These are phyloP conservation scores for Litchi chinensis DNA, from an alignment of 345 rosid species.

Conservation along the genomic window DNA sequence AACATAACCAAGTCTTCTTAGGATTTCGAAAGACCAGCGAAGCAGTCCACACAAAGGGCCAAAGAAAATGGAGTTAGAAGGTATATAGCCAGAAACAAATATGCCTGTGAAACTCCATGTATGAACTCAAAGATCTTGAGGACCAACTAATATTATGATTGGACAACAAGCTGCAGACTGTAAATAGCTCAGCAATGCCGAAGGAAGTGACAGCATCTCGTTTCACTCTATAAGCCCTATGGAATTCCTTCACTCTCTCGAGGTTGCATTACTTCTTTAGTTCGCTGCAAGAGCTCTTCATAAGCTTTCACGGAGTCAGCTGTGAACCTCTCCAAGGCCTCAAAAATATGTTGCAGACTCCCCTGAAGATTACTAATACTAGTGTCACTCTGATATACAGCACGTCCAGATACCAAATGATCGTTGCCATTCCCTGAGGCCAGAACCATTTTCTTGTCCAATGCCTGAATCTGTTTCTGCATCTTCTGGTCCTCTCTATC, in stretches of 20 bases:
- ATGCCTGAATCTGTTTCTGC: constrained; percentile 86
- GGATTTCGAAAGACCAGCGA: constrained; percentile 1
- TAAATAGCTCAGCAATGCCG: constrained; percentile 6
- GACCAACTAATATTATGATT: constrained; percentile 4
- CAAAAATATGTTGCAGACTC: constrained; percentile 67
- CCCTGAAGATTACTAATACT: constrained; percentile 67
- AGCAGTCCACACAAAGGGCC: background rate
- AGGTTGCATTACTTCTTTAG: constrained; percentile 62
- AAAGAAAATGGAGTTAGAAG: background rate
- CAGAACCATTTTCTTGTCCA: constrained; percentile 73
- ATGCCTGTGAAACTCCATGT: background rate
- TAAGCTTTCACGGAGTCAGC: constrained; percentile 67
- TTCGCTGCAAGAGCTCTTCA: constrained; percentile 77
- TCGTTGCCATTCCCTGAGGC: constrained; percentile 42
- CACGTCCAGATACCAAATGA: constrained; percentile 43
- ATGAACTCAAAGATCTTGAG: background rate
- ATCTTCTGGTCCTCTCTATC: constrained; percentile 85
- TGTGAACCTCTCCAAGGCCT: constrained; percentile 87
- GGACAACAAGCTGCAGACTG: constrained; percentile 9
- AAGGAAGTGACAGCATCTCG: constrained; percentile 1
- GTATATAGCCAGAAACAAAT: background rate
- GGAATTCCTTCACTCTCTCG: constrained; percentile 44
- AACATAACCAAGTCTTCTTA: background rate
- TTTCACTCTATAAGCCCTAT: constrained; percentile 23
- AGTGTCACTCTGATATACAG: constrained; percentile 76